Base-by-base conservation (phyloP, 202 grass and related monocot species). In the Setaria viridis region DNA sequence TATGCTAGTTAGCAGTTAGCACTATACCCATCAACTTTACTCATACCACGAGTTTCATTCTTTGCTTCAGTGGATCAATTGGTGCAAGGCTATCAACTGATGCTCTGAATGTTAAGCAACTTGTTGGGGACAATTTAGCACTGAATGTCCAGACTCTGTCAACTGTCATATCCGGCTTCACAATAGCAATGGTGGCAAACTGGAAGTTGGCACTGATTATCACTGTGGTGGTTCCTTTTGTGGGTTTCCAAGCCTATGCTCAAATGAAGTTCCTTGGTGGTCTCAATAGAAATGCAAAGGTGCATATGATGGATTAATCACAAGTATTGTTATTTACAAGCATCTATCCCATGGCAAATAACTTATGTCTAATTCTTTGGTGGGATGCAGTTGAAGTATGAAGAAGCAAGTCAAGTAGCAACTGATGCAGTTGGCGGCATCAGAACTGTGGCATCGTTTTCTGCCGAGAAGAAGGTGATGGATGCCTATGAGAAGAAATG, bases 361-460 rank as follows among this genome's bases (percentile, higher is more conserved):
- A 11, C 21, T 49, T 53, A 4, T 81, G 11, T 77, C 59, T 77
- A 73, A 88, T 60, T 13, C 45, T 50, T 90, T 51, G 45, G 45
- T 63, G 50, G 64, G 1, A 62, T 86, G 46, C 69, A 95, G 95
- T 47, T 79, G 20, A 91, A 90, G 87, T 98, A 92, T 75, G 95
- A 98, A 62, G 95, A 98, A 89, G 93, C 93, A 85, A 95, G 85
- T 81, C 95, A 98, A 79, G 59, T 98, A 70, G 95, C 93, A 51
- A 81, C 85, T 33, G 91, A 93, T 30, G 95, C 92, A 6, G 89
- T 98, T 47, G 91, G 95, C 33, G 74, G 95, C 68, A 95, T 95
- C 62, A 92, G 92, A 85, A 93, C 93, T 0, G 89, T 98, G 13
- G 90, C 95, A 21, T 93, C 93, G 4, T 95, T 95, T 87, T 91